Evolutionary conservation across 2,329 filamentous ascomycete species (phyloP).

Genomic region (Gliomastix tumulicola): DNA sequence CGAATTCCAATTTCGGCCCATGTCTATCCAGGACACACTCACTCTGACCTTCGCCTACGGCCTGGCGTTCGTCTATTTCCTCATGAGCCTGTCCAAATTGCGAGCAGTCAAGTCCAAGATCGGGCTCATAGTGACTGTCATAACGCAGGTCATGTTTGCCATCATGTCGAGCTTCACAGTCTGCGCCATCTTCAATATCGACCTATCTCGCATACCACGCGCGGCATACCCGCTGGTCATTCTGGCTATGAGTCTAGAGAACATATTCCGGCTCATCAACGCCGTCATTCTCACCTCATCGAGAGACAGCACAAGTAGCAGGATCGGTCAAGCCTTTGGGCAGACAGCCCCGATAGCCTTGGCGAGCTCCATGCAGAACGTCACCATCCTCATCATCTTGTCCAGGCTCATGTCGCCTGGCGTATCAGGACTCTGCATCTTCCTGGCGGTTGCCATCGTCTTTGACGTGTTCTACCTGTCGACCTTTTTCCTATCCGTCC

Average conservation of each 20-base stretch:
- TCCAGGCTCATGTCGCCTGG: constrained; percentile 62
- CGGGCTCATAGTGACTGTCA: constrained; percentile 64
- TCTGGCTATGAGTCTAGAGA: constrained; percentile 69
- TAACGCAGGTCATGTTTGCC: constrained; percentile 63
- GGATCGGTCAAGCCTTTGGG: constrained; percentile 69
- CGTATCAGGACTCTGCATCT: constrained; percentile 69
- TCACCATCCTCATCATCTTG: constrained; percentile 58
- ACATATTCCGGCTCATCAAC: constrained; percentile 73
- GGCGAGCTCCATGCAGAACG: constrained; percentile 61
- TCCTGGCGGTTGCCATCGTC: constrained; percentile 65
- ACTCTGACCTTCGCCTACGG: constrained; percentile 60
- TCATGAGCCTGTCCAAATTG: constrained; percentile 60
- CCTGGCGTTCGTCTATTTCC: constrained; percentile 57
- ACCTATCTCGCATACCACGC: constrained; percentile 67
- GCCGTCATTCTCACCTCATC: constrained; percentile 66
- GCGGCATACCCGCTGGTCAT: constrained; percentile 73
- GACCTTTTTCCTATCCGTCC: constrained; percentile 72
- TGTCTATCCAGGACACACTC: constrained; percentile 59
- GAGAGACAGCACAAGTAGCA: constrained; percentile 58
- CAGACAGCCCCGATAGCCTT: constrained; percentile 65
- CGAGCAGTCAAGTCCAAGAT: constrained; percentile 69
- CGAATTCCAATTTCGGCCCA: constrained; percentile 71
- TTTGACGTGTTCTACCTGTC: constrained; percentile 75
- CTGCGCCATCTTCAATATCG: constrained; percentile 68
- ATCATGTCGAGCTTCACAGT: constrained; percentile 75